Conservation (phyloP, 495 filamentous ascomycete genomes). For the Penicillium subrubescens region DNA sequence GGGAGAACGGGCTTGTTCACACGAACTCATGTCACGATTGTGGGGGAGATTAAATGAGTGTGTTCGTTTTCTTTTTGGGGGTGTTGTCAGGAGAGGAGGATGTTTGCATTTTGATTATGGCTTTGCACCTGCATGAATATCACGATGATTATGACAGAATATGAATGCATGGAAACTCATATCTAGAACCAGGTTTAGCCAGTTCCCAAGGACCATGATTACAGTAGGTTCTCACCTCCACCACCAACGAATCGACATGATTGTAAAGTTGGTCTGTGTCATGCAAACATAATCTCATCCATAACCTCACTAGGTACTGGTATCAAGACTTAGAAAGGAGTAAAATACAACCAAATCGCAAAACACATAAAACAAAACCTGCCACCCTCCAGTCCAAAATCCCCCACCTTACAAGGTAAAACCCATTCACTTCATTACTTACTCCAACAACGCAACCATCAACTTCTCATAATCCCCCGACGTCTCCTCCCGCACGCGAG, state of each 20-base stretch:
- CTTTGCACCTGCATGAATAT: slow-evolving; percentile 26
- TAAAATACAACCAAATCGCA: neutral
- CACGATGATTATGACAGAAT: slow-evolving; percentile 6
- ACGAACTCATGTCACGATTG: slow-evolving; percentile 61
- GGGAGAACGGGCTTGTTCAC: slow-evolving; percentile 76
- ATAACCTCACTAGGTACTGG: slow-evolving; percentile 1
- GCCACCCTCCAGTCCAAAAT: neutral
- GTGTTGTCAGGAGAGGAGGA: neutral
- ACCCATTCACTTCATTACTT: slow-evolving; percentile 2
- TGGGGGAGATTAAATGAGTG: slow-evolving; percentile 38
- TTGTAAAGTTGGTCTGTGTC: neutral
- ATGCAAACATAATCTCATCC: slow-evolving; percentile 7
- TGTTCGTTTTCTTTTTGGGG: neutral
- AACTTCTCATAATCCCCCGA: slow-evolving; percentile 79
- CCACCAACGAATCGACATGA: neutral
- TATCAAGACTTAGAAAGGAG: slow-evolving; percentile 1
- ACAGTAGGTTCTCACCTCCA: neutral
- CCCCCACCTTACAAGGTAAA: neutral
- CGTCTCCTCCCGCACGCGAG: slow-evolving; percentile 76
- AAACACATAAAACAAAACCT: neutral
- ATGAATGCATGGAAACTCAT: slow-evolving; percentile 9
- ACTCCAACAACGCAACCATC: slow-evolving; percentile 47
- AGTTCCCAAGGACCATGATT: neutral
- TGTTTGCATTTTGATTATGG: slow-evolving; percentile 7
- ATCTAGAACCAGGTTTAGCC: neutral